Conservation (phyloP, 257 asterid genomes). For the Voacanga thouarsii region DNA sequence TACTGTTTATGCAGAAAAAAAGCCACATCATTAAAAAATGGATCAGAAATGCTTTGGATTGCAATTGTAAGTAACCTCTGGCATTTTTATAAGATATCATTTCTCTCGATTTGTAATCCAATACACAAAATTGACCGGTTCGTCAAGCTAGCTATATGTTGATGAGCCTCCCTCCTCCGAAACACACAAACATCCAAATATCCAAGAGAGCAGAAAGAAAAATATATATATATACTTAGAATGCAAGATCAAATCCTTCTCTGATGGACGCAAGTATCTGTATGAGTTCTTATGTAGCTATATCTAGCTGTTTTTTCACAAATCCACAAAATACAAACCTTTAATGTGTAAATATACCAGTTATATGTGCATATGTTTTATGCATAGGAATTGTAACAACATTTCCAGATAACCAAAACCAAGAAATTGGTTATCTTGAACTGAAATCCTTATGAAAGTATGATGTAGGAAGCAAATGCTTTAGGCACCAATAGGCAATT, state of each 20-base stretch:
- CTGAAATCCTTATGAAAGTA: neutral
- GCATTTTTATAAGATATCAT: no score
- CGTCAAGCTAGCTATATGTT: no score
- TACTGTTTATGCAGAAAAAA: neutral
- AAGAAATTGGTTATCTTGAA: neutral
- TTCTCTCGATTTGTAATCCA: no score
- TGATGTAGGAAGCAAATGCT: constrained; percentile 13
- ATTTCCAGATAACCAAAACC: neutral
- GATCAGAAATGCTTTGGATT: neutral
- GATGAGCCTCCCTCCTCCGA: neutral
- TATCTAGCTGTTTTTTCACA: neutral
- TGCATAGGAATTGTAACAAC: neutral
- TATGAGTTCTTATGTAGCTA: neutral
- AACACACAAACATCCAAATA: neutral
- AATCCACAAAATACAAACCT: neutral
- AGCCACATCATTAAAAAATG: neutral
- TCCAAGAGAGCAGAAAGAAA: constrained; percentile 2
- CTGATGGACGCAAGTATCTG: neutral
- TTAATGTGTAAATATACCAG: neutral
- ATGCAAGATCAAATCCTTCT: constrained; percentile 7
- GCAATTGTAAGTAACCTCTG: neutral
- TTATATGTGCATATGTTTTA: neutral
- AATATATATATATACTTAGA: neutral
- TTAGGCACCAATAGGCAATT: neutral
- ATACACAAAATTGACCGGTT: no score